A percentile compares a stretch with the other conserved stretches of the same genome.
These are phyloP conservation scores for Colletotrichum sp. DNA, from an alignment of 2,329 filamentous ascomycete genomes.

Conservation along the genomic window DNA sequence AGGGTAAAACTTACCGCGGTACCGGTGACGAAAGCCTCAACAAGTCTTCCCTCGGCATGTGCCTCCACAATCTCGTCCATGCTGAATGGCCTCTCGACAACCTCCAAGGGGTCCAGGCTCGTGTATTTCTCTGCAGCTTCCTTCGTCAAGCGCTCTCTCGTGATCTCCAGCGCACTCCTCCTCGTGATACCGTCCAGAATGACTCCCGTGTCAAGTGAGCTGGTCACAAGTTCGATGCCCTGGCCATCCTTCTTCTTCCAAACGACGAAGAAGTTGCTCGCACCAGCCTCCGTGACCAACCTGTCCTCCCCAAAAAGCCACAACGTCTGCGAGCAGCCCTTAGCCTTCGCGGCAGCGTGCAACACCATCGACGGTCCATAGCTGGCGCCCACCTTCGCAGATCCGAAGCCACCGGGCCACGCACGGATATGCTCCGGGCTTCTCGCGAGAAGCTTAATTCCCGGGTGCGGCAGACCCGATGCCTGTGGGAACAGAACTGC, in stretches of 20 bases:
- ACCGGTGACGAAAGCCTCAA: constrained; percentile 86
- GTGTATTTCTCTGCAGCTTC: constrained; percentile 51
- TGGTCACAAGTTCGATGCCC: constrained; percentile 76
- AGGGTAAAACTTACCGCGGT: constrained; percentile 71
- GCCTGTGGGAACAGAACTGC: constrained; percentile 32
- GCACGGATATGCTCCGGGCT: constrained; percentile 17
- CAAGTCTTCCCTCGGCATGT: constrained; percentile 72
- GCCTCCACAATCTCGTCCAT: constrained; percentile 82
- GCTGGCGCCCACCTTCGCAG: constrained; percentile 67
- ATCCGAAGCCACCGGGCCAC: constrained; percentile 63
- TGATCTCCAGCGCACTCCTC: constrained; percentile 77
- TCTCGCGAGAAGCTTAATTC: neutral
- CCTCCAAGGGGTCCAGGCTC: constrained; percentile 24
- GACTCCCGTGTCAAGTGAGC: constrained; percentile 79
- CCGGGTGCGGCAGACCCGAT: neutral
- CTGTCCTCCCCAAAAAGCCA: constrained; percentile 65
- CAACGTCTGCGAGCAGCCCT: constrained; percentile 64
- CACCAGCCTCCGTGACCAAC: constrained; percentile 65
- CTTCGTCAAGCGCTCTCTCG: constrained; percentile 61
- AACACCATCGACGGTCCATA: constrained; percentile 64
- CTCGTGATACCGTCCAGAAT: constrained; percentile 89
- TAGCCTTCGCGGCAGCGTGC: constrained; percentile 55
- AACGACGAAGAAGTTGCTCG: constrained; percentile 67
- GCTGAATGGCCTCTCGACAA: constrained; percentile 82
- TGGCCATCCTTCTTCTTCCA: constrained; percentile 49